Percentiles rank a stretch among this genome's conserved stretches.
phyloP scores from a whole-genome alignment of 148 eudicot species.

The Diospyros lotus region DNA sequence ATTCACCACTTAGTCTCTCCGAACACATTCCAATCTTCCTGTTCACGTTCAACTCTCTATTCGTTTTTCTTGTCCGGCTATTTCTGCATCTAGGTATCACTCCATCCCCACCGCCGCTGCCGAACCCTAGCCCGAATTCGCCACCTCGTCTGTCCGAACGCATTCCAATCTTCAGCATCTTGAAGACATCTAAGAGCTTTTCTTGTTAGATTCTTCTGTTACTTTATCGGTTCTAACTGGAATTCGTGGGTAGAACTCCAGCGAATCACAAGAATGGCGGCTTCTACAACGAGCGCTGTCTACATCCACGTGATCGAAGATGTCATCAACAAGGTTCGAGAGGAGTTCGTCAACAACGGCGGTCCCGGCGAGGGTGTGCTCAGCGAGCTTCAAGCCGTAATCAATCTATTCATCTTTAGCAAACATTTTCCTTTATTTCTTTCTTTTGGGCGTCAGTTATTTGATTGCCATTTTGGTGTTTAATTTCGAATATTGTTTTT shows the following conservation, averaged over 20 bases:
- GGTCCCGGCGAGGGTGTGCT: constrained; percentile 80
- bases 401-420: background rate
- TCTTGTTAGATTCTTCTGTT: background rate
- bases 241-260: background rate
- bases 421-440: background rate
- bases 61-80: no score
- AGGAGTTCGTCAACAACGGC: constrained; percentile 61
- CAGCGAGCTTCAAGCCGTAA: constrained; percentile 74
- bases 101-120: no score
- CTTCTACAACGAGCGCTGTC: constrained; percentile 63
- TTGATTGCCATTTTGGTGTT: background rate
- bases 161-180: no score
- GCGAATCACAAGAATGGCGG: constrained; percentile 38
- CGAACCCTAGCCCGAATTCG: no score
- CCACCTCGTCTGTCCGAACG: no score
- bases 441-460: background rate
- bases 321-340: constrained; percentile 86
- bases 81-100: no score
- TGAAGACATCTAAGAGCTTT: background rate
- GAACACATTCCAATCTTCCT: no score
- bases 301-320: constrained; percentile 84
- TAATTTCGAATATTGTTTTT: background rate
- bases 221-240: background rate
- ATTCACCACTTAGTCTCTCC: no score
- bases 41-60: background rate